Percentiles rank a stretch among this genome's conserved stretches.
Conservation (phyloP, 176 grass and related monocot species). For the Leersia perrieri region DNA sequence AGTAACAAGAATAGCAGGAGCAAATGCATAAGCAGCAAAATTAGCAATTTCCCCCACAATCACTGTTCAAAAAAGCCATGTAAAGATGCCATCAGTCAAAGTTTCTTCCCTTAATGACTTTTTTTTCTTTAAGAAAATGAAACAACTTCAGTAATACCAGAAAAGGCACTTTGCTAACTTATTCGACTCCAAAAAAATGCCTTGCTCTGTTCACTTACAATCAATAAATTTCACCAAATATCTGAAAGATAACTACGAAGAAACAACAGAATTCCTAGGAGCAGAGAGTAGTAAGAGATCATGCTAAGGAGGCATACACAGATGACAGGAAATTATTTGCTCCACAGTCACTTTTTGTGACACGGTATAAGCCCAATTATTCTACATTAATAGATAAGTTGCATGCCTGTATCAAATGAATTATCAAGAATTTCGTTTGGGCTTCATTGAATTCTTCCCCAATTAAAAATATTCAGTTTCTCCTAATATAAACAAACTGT, state of each 20-base stretch:
- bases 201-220: background rate
- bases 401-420: background rate
- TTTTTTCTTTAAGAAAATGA: background rate
- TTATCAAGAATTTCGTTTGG: background rate
- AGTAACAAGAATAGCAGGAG: slow-evolving; percentile 94
- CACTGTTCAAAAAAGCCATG: slow-evolving; percentile 53
- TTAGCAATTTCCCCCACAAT: slow-evolving; percentile 95
- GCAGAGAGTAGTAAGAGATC: background rate
- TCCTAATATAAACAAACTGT: background rate
- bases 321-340: slow-evolving; percentile 14
- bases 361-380: background rate
- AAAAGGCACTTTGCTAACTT: background rate
- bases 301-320: slow-evolving; percentile 3
- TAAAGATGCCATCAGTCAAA: slow-evolving; percentile 37
- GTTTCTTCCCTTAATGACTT: slow-evolving; percentile 13
- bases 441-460: background rate
- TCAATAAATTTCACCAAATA: background rate
- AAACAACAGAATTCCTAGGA: background rate
- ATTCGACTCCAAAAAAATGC: background rate
- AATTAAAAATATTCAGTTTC: background rate
- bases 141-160: background rate
- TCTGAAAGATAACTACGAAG: background rate
- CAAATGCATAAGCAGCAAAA: slow-evolving; percentile 97
- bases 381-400: background rate
- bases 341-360: background rate